phyloP scores from a whole-genome alignment of 371 early-diverging fungal species.

The Rhizopus delemar region DNA sequence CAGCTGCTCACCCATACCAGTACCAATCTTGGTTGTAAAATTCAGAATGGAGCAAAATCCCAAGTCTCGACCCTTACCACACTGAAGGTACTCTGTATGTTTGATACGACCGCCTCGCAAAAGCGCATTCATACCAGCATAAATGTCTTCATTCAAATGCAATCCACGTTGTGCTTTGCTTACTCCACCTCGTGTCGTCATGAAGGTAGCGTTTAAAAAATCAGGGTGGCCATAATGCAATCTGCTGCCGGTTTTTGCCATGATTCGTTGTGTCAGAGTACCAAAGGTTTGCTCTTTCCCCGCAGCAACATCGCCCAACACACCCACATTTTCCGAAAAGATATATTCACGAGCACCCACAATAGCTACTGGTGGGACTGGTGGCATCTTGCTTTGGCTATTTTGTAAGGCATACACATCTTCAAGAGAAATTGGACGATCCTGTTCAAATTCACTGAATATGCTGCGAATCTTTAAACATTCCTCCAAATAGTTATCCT shows the following conservation, averaged over 20 bases:
- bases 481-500: constrained; percentile 92
- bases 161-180: constrained; percentile 90
- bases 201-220: constrained; percentile 84
- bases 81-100: constrained; percentile 90
- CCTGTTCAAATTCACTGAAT: constrained; percentile 83
- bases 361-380: constrained; percentile 73
- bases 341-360: constrained; percentile 91
- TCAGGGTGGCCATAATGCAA: constrained; percentile 92
- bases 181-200: constrained; percentile 86
- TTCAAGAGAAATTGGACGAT: constrained; percentile 34
- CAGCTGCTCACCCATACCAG: constrained; percentile 92
- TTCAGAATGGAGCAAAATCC: constrained; percentile 88
- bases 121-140: constrained; percentile 89
- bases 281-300: constrained; percentile 91
- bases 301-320: constrained; percentile 87
- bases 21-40: constrained; percentile 88
- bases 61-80: constrained; percentile 90
- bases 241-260: constrained; percentile 80
- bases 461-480: constrained; percentile 88
- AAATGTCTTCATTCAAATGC: constrained; percentile 92
- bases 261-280: constrained; percentile 86
- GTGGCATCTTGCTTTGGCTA: background rate
- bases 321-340: constrained; percentile 86
- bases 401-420: constrained; percentile 30
- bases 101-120: constrained; percentile 86